These are phyloP conservation scores for Paratinospora sagittata DNA, from an alignment of 164 flowering plant genomes.

Conservation along the genomic window DNA sequence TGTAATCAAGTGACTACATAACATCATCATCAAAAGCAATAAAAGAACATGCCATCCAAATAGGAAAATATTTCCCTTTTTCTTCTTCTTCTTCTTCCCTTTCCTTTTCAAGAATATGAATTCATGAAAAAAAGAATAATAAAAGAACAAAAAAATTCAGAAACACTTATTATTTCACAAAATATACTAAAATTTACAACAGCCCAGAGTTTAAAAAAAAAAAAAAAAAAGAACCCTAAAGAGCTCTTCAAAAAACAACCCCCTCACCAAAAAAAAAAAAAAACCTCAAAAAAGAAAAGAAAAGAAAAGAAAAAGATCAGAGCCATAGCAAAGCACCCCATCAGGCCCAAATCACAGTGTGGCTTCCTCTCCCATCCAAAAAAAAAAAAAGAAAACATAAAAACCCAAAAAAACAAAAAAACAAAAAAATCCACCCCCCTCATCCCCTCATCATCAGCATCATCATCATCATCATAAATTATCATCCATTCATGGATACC, in stretches of 20 bases:
- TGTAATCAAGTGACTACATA: too few species aligned
- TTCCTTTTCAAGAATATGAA: too few species aligned
- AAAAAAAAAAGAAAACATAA: not conserved
- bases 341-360: not conserved
- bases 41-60: too few species aligned
- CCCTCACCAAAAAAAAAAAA: too few species aligned
- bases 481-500: too few species aligned
- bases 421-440: not conserved
- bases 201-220: conserved; percentile 4
- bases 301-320: not conserved
- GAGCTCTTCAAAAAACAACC: conserved; percentile 10
- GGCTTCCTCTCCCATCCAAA: not conserved
- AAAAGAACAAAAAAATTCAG: too few species aligned
- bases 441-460: not conserved
- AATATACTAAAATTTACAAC: conserved; percentile 6
- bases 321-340: not conserved
- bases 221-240: conserved; percentile 10
- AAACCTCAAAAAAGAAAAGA: too few species aligned
- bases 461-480: too few species aligned
- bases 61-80: too few species aligned
- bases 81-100: too few species aligned
- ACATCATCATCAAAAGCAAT: too few species aligned
- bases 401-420: not conserved
- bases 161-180: conserved; percentile 1
- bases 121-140: too few species aligned